Evolutionary conservation across 768 basidiomycete genomes (phyloP).

Genomic region (Suillus paluster): DNA sequence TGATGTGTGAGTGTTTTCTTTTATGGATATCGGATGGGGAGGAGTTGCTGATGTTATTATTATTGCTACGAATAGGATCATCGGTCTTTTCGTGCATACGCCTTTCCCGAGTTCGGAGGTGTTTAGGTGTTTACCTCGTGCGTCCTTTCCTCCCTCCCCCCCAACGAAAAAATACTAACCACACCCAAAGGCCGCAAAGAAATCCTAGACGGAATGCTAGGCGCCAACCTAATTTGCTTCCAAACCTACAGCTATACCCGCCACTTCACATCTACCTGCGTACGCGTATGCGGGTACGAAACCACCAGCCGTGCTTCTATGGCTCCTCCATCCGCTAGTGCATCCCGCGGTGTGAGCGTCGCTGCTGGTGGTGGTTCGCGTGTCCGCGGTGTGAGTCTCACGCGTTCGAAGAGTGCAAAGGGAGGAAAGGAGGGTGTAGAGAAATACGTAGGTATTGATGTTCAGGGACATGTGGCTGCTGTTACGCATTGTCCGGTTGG

Average conservation of each 20-base stretch:
- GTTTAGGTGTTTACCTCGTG: conserved; percentile 90
- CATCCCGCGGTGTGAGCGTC: conserved; percentile 14
- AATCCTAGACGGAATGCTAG: conserved; percentile 97
- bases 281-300: conserved; percentile 96
- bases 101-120: conserved; percentile 98
- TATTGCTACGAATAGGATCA: conserved; percentile 40
- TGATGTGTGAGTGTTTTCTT: conserved; percentile 24
- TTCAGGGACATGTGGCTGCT: conserved; percentile 80
- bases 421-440: conserved; percentile 16
- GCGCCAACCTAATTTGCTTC: conserved; percentile 96
- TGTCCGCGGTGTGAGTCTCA: conserved; percentile 18
- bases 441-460: conserved; percentile 64
- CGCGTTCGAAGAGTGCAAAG: background rate
- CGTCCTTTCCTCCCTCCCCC: conserved; percentile 34
- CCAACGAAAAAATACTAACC: conserved; percentile 6
- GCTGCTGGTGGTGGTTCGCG: conserved; percentile 2
- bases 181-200: conserved; percentile 82
- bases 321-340: background rate
- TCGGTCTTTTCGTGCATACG: conserved; percentile 96
- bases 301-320: conserved; percentile 45
- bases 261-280: conserved; percentile 93
- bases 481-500: conserved; percentile 95
- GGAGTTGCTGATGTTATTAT: no score
- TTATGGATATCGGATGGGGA: no score
- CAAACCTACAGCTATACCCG: conserved; percentile 96